A percentile compares a stretch with the other conserved stretches of the same genome.
Conservation (phyloP, 768 basidiomycete species). For the Mrakia gelida region DNA sequence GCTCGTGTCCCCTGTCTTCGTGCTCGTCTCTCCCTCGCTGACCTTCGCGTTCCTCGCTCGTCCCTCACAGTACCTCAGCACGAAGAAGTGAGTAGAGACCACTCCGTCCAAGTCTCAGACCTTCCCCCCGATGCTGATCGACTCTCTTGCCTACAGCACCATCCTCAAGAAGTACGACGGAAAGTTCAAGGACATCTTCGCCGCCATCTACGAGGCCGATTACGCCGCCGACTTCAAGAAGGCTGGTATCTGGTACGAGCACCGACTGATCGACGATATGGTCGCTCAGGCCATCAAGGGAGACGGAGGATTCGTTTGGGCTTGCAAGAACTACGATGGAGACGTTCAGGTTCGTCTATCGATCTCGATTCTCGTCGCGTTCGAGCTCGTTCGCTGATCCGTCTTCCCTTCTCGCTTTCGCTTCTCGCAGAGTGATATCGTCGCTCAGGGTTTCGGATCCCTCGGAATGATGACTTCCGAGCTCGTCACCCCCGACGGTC, state of each 20-base stretch:
- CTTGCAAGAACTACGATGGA: conserved; percentile 62
- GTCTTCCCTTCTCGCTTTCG: conserved; percentile 36
- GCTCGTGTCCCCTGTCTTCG: too few relatives aligned
- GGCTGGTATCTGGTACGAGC: conserved; percentile 81
- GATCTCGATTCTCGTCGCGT: not conserved
- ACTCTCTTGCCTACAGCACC: conserved; percentile 37
- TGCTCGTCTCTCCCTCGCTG: not conserved
- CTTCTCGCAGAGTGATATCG: conserved; percentile 74
- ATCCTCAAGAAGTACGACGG: conserved; percentile 78
- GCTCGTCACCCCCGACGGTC: conserved; percentile 88
- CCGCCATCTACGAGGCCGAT: conserved; percentile 80
- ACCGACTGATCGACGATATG: conserved; percentile 69
- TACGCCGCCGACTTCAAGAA: conserved; percentile 70
- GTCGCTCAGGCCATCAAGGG: conserved; percentile 98
- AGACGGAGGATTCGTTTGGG: conserved; percentile 80
- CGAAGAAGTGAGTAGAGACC: conserved; percentile 63
- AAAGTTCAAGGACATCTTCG: conserved; percentile 98
- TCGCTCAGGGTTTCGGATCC: conserved; percentile 94
- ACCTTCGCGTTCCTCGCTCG: conserved; percentile 51
- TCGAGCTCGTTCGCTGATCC: not conserved
- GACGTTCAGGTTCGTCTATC: conserved; percentile 62
- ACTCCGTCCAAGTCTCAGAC: not conserved
- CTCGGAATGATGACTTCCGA: conserved; percentile 94
- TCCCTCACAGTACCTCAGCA: conserved; percentile 75
- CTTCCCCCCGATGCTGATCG: not conserved